Base-by-base conservation (phyloP, 441 rosid genomes). In the Corymbia calophylla region DNA sequence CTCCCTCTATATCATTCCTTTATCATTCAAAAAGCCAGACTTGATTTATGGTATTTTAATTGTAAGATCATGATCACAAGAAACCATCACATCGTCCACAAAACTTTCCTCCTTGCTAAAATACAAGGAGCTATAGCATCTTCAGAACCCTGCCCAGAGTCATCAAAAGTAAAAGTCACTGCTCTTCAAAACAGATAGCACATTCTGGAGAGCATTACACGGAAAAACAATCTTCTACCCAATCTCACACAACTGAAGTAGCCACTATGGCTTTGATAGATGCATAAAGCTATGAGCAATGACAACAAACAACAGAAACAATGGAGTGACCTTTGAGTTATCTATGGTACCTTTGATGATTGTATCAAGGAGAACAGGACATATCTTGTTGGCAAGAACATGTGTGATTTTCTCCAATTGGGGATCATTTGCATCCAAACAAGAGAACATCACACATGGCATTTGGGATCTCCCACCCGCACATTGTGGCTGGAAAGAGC, bases 361-460 rank as follows among this genome's bases (percentile, higher is more conserved):
- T 56, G 99, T 94, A 88, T 97, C 97, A 88, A 95, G 89, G 88
- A 98, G 91, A 90, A 95, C 96, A 21, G 99, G 99, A 92, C 93
- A 97, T 66, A 98, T 92, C 64, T 92, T 88, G 90, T 94, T 93
- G 85, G 97, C 94, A 88, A 97, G 95, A 88, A 94, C 86, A 89
- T 94, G 93, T 51, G 92, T 89, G 87, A 91, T 91, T 87, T 80
- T 92, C 91, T 97, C 98, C 44, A 97, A 88, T 86, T 91, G 92
- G 89, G 87, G 84, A 87, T 92, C 94, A 32, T 73, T 84, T 86
- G 89, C 87, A 89, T 93, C 96, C 91, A 92, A 92, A 89, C 88
- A 95, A 89, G 90, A 94, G 93, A 98, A 97, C 92, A 89, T 93
- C 94, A 98, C 91, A 93, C 99, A 98, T 8, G 99, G 96, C 92